A percentile compares a stretch with the other conserved stretches of the same genome.
Conservation (phyloP, 2,329 filamentous ascomycete species). For the Penicillium sp. region DNA sequence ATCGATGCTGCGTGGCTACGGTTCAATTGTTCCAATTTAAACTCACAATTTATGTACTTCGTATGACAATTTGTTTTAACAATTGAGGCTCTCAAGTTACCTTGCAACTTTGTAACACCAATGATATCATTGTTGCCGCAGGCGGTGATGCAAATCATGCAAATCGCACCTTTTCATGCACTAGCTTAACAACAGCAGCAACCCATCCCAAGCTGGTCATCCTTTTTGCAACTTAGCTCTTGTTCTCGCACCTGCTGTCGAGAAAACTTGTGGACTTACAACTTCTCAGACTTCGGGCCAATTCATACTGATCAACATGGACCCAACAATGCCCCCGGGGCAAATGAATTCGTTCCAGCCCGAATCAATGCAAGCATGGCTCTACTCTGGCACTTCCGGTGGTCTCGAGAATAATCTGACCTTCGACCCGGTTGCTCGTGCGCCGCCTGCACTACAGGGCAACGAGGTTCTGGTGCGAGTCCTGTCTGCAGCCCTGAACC, state of each 20-base stretch:
- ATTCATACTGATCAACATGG: background rate
- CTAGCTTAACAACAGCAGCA: background rate
- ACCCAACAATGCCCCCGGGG: background rate
- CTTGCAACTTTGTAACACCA: background rate
- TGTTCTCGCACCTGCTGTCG: background rate
- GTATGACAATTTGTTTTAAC: too few species aligned
- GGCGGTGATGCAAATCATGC: background rate
- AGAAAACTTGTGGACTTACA: background rate
- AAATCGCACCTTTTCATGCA: background rate
- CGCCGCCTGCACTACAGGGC: constrained; percentile 42
- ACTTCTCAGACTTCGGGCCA: background rate
- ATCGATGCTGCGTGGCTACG: too few species aligned
- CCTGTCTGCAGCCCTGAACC: constrained; percentile 58
- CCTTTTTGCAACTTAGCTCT: background rate
- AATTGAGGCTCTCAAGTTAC: background rate
- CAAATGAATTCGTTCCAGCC: constrained; percentile 12
- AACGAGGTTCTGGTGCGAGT: constrained; percentile 59
- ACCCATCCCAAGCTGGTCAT: background rate
- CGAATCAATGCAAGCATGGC: constrained; percentile 60
- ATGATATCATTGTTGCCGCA: background rate
- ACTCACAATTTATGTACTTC: too few species aligned
- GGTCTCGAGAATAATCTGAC: constrained; percentile 57
- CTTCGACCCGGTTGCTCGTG: constrained; percentile 45
- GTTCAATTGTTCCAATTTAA: background rate
- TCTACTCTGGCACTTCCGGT: constrained; percentile 49